Evolutionary conservation across 306 rosid genomes (phyloP), one percentile per base, ranked within the genome.

Genomic region (Senna siamea): DNA sequence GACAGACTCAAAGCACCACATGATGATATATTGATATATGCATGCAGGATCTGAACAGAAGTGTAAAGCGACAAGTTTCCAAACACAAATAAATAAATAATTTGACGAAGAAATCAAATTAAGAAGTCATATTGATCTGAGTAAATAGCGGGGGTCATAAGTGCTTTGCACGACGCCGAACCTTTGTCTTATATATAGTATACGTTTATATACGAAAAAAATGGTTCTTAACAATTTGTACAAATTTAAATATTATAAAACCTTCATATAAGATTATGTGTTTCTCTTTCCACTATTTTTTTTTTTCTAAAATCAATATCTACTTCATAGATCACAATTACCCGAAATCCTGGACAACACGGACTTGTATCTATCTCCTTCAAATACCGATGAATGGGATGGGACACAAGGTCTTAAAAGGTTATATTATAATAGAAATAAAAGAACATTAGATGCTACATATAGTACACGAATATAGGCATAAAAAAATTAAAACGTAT

Each of bases 1-100:
- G 76, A 61, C 77, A 69, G 61, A 35, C 64, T 37, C 83, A 28
- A 75, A 62, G 80, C 53, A 80, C 64, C 69, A 44, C 37, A 37
- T 37, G 40, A 26, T 60, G 58, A 59, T 20, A 37, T 37, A 7
- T 32, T 37, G 44, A 2, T 41, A 59, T 59, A 14, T 59, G 65
- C 77, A 69, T 64, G 77, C 74, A 62, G 61, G 62, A 69, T 53
- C 57, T 34, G 57, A 43, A 43, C 76, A 69, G 20, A 40, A 59
- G 66, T 23, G 51, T 41, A 19, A 52, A 9, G n/a, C 26, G 61
- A 68, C 67, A 79, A 57, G 53, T 62, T 80, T 22, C 51, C 4
- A 0, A 15, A 40, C 28, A 14, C 8, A 30, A 32, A 40, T 64
- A n/a, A 77, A 69, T 22, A 8, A 77, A 41, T 9, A 50, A 50